Base-by-base conservation (phyloP, 345 rosid species). In the Capsella bursapastoris region DNA sequence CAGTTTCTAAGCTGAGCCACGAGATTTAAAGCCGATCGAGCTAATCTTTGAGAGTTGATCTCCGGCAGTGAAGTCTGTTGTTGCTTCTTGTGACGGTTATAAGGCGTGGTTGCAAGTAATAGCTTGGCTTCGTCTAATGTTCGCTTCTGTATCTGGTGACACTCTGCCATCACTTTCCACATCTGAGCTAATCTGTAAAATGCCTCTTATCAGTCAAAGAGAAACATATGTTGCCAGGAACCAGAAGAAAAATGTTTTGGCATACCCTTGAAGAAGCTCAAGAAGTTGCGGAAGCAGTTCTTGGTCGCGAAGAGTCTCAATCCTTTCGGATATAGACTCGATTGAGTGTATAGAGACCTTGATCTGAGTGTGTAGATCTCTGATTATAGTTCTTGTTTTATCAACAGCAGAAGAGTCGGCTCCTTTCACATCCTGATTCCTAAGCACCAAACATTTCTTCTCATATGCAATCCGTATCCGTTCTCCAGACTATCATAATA, bases 101-200 rank as follows among this genome's bases (percentile, higher is more conserved):
- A 84, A 44, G 91, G 87, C 3, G 80, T 84, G 50, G 91, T 84
- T 1, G 97, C 98, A 51, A 94, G 87, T 67, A 94, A 80, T 47
- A 82, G 72, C 79, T 91, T 94, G 68, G 98, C 97, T 70, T 87
- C 94, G n/a, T 91, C 95, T 71, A 94, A 74, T 28, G 96, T 86
- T 62, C 83, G 86, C 70, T 87, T 91, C 77, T 94, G 98, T 43
- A 80, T 77, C 56, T 83, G 90, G 78, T 94, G 98, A 73, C 96
- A 83, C 73, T 88, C 93, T 57, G 96, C 91, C 97, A 94, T 91
- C 78, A 85, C 88, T 83, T 88, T 91, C 98, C 98, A 94, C 97
- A 94, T 94, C 57, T 75, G 80, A 58, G 86, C 77, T 79, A 94
- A 76, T 77, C 98, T 94, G 91, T 65, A 67, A 34, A 53, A 43